A percentile compares a stretch with the other conserved stretches of the same genome.
phyloP scores from a whole-genome alignment of 2,329 filamentous ascomycete genomes.

The Fonsecaea multimorphosa region DNA sequence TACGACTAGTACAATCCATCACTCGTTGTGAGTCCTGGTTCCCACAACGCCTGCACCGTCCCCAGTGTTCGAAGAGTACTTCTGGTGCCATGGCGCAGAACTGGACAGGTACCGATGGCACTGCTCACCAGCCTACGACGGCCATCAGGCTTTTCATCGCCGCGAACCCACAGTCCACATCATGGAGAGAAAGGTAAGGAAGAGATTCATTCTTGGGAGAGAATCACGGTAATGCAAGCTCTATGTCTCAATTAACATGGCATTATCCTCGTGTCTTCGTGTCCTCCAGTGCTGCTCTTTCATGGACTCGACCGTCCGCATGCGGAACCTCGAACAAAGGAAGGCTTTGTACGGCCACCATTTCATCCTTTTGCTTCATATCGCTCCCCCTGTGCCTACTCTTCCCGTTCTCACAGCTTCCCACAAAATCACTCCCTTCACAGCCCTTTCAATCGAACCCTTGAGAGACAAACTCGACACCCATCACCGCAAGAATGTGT shows the following conservation, averaged over 20 bases:
- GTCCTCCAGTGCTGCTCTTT: background rate
- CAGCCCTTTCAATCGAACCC: background rate
- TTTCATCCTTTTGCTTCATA: background rate
- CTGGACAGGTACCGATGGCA: background rate
- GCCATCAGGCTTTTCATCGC: background rate
- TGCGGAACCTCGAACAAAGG: background rate
- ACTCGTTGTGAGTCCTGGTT: too few species aligned
- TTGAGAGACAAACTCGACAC: background rate
- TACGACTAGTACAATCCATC: too few species aligned
- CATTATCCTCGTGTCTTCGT: background rate
- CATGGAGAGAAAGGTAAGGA: background rate
- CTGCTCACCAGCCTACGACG: background rate
- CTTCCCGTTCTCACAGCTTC: background rate
- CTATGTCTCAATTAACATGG: slow-evolving; percentile 1
- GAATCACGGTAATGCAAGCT: background rate
- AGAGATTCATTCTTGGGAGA: background rate
- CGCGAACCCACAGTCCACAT: background rate
- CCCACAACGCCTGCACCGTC: too few species aligned
- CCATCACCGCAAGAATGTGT: background rate
- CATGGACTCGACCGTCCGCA: background rate
- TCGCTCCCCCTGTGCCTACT: background rate
- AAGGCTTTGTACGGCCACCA: background rate
- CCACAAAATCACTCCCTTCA: background rate
- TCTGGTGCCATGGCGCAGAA: background rate
- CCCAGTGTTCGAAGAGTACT: too few species aligned